phyloP scores from a whole-genome alignment of 73 alveolate species.

The Durusdinium trenchii region DNA sequence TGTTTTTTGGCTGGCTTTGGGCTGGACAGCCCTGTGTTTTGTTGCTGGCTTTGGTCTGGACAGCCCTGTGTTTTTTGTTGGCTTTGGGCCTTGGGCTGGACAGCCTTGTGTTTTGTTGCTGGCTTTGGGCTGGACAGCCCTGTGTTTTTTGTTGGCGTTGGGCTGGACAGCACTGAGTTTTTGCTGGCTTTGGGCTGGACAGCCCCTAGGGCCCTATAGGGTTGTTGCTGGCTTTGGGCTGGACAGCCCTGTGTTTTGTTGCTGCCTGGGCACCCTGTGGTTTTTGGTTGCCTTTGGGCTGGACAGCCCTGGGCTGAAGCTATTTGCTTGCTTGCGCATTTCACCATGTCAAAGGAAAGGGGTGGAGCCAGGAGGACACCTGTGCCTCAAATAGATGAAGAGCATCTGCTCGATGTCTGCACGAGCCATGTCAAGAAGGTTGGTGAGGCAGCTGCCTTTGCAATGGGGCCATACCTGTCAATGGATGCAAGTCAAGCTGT shows the following conservation, averaged over 20 bases:
- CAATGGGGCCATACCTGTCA: background rate
- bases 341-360: constrained; percentile 16
- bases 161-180: too few relatives aligned
- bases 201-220: too few relatives aligned
- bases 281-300: background rate
- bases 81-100: background rate
- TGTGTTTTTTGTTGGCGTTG: background rate
- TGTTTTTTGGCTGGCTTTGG: too few relatives aligned
- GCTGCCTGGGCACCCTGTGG: background rate
- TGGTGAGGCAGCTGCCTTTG: constrained; percentile 8
- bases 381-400: constrained; percentile 2
- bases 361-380: background rate
- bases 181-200: background rate
- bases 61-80: background rate
- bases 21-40: background rate
- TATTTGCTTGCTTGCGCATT: too few relatives aligned
- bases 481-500: background rate
- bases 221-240: too few relatives aligned
- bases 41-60: background rate
- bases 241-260: too few relatives aligned
- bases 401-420: background rate
- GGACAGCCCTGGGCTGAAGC: background rate
- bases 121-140: background rate
- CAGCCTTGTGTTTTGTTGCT: background rate
- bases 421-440: constrained; percentile 23